Percentiles rank a stretch among this genome's conserved stretches.
phyloP scores from a whole-genome alignment of 2,329 filamentous ascomycete genomes.

The Talaromyces sp. region DNA sequence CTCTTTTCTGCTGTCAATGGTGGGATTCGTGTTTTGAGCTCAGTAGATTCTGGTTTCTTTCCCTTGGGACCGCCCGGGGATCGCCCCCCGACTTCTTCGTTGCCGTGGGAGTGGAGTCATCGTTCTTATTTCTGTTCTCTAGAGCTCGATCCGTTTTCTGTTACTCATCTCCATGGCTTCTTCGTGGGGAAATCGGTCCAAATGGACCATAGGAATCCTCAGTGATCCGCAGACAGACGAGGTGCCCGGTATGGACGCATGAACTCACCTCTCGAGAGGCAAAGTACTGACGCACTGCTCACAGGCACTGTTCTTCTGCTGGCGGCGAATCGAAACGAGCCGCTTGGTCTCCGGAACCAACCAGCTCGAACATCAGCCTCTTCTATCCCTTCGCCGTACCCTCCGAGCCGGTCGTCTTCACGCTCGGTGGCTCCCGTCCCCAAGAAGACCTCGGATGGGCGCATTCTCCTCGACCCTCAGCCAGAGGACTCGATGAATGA shows the following conservation, averaged over 20 bases:
- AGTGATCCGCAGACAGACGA: slow-evolving; percentile 77
- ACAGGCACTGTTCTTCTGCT: slow-evolving; percentile 57
- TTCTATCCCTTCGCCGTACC: slow-evolving; percentile 44
- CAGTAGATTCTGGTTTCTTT: background rate
- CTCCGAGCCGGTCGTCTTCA: slow-evolving; percentile 35
- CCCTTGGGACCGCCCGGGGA: background rate
- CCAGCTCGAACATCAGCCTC: slow-evolving; percentile 55
- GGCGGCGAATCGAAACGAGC: slow-evolving; percentile 57
- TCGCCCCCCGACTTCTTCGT: background rate
- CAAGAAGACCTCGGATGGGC: slow-evolving; percentile 76
- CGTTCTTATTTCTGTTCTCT: background rate
- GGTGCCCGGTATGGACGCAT: slow-evolving; percentile 63
- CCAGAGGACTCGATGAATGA: slow-evolving; percentile 88
- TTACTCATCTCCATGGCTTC: slow-evolving; percentile 7
- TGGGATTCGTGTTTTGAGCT: background rate
- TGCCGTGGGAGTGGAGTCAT: background rate
- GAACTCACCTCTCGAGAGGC: background rate
- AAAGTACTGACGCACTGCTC: background rate
- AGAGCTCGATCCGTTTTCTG: background rate
- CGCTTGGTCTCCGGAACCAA: slow-evolving; percentile 57
- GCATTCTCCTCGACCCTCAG: slow-evolving; percentile 84
- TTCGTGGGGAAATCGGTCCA: slow-evolving; percentile 27
- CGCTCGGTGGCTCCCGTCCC: slow-evolving; percentile 34
- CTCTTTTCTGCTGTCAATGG: background rate
- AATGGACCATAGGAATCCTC: slow-evolving; percentile 69